These are phyloP conservation scores for Trichoderma gamsii DNA, from an alignment of 495 filamentous ascomycete genomes.

Conservation along the genomic window DNA sequence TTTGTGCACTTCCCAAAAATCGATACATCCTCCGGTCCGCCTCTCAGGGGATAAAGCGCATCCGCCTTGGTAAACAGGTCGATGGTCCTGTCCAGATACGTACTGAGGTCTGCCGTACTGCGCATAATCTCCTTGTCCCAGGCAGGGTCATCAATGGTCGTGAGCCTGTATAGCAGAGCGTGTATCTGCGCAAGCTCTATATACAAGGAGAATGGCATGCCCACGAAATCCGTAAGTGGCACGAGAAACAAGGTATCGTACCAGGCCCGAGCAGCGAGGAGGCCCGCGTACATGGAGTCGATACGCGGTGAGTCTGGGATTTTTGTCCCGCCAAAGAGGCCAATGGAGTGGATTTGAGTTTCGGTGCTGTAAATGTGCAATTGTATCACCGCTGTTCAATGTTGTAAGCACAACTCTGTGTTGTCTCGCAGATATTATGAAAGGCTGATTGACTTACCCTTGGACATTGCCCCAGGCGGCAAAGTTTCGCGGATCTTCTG, in stretches of 20 bases:
- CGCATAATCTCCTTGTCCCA: slow-evolving; percentile 25
- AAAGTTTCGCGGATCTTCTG: neutral
- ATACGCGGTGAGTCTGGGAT: slow-evolving; percentile 20
- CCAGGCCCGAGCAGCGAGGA: slow-evolving; percentile 37
- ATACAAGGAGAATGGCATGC: slow-evolving; percentile 33
- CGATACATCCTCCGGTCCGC: neutral
- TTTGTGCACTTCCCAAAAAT: neutral
- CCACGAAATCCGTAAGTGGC: slow-evolving; percentile 28
- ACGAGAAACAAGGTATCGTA: slow-evolving; percentile 32
- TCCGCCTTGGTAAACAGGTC: slow-evolving; percentile 14
- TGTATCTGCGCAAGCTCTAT: slow-evolving; percentile 39
- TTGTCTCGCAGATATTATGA: neutral
- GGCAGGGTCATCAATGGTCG: slow-evolving; percentile 29
- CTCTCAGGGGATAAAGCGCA: slow-evolving; percentile 6
- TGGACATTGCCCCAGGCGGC: neutral
- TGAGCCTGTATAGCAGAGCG: slow-evolving; percentile 38
- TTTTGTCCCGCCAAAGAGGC: slow-evolving; percentile 12
- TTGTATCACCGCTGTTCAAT: neutral
- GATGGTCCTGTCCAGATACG: slow-evolving; percentile 20
- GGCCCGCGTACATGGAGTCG: slow-evolving; percentile 22
- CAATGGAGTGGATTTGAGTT: slow-evolving; percentile 20
- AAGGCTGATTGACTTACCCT: neutral
- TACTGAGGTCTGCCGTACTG: slow-evolving; percentile 21
- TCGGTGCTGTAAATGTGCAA: slow-evolving; percentile 17
- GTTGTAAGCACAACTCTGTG: neutral